These are phyloP conservation scores for Brasilioporus rufonigricans DNA, from an alignment of 768 basidiomycete genomes.

Conservation along the genomic window DNA sequence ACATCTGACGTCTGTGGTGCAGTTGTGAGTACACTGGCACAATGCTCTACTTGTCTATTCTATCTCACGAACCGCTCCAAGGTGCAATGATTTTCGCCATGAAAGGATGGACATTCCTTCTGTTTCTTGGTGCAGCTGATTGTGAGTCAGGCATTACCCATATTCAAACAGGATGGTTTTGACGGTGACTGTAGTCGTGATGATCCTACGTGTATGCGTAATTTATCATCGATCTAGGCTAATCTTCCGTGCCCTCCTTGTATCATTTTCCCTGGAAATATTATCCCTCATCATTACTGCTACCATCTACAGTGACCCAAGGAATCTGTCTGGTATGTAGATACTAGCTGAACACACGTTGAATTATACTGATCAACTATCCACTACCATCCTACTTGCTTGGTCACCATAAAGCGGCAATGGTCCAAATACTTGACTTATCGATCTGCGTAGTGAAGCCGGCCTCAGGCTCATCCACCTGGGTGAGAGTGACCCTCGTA, in stretches of 20 bases:
- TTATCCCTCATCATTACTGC: neutral
- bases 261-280: neutral
- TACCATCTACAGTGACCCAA: neutral
- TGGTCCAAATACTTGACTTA: neutral
- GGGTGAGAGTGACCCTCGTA: no score
- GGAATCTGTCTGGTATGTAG: neutral
- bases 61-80: neutral
- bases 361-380: neutral
- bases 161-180: neutral
- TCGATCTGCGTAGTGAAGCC: neutral
- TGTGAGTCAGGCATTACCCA: neutral
- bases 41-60: no score
- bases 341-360: neutral
- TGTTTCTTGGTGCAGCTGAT: conserved; percentile 3
- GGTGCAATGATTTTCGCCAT: neutral
- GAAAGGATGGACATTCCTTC: neutral
- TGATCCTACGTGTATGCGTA: conserved; percentile 2
- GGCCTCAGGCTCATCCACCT: no score
- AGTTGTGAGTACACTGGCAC: conserved; percentile 1
- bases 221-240: neutral
- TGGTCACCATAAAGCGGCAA: neutral
- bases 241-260: neutral
- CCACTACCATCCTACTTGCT: no score
- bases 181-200: neutral
- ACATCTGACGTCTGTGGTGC: neutral